These are phyloP conservation scores for Suillus bovinus DNA, from an alignment of 768 basidiomycete genomes.

Conservation along the genomic window DNA sequence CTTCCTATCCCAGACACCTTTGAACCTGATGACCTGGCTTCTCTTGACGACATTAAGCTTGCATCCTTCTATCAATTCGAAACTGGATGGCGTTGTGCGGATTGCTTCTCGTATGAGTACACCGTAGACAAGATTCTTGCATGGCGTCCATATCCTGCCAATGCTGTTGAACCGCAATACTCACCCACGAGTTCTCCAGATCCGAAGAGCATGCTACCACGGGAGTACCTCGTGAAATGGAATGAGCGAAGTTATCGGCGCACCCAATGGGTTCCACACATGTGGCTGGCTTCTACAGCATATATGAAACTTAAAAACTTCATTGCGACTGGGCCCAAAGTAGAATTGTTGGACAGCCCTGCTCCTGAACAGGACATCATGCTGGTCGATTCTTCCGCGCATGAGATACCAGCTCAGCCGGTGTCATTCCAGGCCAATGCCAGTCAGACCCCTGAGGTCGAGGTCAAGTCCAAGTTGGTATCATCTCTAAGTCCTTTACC, in stretches of 20 bases:
- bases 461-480: conserved; percentile 26
- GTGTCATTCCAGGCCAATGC: conserved; percentile 44
- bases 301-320: conserved; percentile 76
- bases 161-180: conserved; percentile 54
- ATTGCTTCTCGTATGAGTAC: conserved; percentile 74
- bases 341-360: conserved; percentile 59
- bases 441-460: conserved; percentile 36
- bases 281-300: conserved; percentile 79
- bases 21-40: conserved; percentile 28
- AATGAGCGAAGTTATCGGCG: conserved; percentile 73
- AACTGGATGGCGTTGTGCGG: conserved; percentile 67
- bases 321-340: conserved; percentile 63
- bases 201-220: conserved; percentile 64
- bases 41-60: conserved; percentile 39
- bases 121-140: conserved; percentile 84
- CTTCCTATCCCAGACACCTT: conserved; percentile 48
- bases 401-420: conserved; percentile 18
- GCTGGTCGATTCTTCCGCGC: conserved; percentile 30
- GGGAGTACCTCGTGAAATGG: conserved; percentile 97
- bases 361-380: conserved; percentile 27
- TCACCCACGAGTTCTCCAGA: conserved; percentile 42
- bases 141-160: conserved; percentile 81
- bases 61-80: conserved; percentile 61
- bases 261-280: conserved; percentile 88
- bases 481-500: conserved; percentile 43